A percentile compares a stretch with the other conserved stretches of the same genome.
phyloP scores from a whole-genome alignment of 305 asterid species.

The Lippia alba region DNA sequence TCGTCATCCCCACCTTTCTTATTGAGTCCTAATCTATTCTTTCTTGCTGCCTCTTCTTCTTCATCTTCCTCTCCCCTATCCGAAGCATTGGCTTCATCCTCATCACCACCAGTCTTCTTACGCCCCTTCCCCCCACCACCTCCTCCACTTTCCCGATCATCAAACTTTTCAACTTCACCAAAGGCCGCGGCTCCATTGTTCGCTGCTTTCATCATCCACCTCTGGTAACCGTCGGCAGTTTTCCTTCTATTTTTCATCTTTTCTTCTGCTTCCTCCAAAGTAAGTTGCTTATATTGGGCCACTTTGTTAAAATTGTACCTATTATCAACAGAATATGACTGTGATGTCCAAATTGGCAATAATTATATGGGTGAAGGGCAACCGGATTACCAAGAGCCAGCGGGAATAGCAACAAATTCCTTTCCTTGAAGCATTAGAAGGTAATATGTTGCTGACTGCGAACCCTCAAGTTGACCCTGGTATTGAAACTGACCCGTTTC shows the following conservation, averaged over 20 bases:
- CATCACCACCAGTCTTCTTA: conserved; percentile 76
- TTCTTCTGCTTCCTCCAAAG: conserved; percentile 98
- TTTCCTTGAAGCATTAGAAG: conserved; percentile 94
- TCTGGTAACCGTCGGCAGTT: conserved; percentile 96
- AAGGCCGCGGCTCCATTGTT: conserved; percentile 93
- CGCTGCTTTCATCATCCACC: conserved; percentile 99
- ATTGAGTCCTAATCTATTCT: conserved; percentile 68
- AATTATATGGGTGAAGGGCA: conserved; percentile 22
- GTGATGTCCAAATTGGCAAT: conserved; percentile 10
- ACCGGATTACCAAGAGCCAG: conserved; percentile 85
- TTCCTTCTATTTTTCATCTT: conserved; percentile 95
- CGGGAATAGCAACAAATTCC: conserved; percentile 95
- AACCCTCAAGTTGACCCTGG: conserved; percentile 90
- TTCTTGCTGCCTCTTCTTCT: conserved; percentile 83
- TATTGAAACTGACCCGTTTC: conserved; percentile 92
- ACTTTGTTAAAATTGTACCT: conserved; percentile 98
- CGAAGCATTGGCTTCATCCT: conserved; percentile 79
- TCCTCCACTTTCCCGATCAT: conserved; percentile 73
- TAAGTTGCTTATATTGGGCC: conserved; percentile 97
- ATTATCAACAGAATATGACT: conserved; percentile 30
- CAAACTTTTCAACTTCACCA: conserved; percentile 85
- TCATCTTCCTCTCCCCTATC: conserved; percentile 97
- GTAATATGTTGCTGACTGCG: conserved; percentile 94
- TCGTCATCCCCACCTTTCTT: conserved; percentile 81
- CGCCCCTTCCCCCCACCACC: conserved; percentile 80